Base-by-base conservation (phyloP, 2,329 filamentous ascomycete genomes). In the Cytospora mali region DNA sequence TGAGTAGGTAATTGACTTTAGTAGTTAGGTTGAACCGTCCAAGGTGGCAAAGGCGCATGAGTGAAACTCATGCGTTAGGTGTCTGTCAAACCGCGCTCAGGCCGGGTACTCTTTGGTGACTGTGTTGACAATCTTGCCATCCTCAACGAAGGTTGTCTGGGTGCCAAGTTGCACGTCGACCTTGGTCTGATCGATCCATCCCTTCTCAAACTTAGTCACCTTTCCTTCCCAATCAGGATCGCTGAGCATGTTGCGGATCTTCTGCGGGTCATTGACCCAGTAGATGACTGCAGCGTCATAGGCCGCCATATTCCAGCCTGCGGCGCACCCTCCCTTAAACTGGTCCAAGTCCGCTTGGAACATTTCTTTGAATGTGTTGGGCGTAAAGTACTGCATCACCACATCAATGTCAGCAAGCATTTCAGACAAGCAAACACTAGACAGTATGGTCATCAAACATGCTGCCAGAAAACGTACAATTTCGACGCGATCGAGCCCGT, bases 201-300 rank as follows among this genome's bases (percentile, higher is more conserved):
- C 61, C 51, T 67, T 62, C 60, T 67, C 66, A 39, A 63, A 64
- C 16, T 60, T 50, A 4, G 35, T 35, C 14, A 67, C 64, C 31
- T 62, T 66, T n/a, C 56, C 53, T 16, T 64, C 50, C 64, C 59
- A 67, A 48, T 66, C 64, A 6, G 64, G 62, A 42, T 66, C 64
- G 13, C 29, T 61, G 2, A 67, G 61, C 66, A 67, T 65, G n/a
- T 64, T 59, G n/a, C 64, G 59, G 27, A 68, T 13, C 49, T 66
- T 66, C 74, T 68, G 57, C 1, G 54, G 49, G 23, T 65, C 60
- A 10, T 35, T 48, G 1, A 61, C 50, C 64, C 65, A 68, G 56
- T 67, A 68, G 33, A 64, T 65, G 13, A 52, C 35, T 13, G 64
- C 62, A 18, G 59, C 63, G 14, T 68, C 65, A 27, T 64, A 65